A percentile compares a stretch with the other conserved stretches of the same genome.
These are phyloP conservation scores for Trichoderma sp. DNA, from an alignment of 2,329 filamentous ascomycete genomes.

Conservation along the genomic window DNA sequence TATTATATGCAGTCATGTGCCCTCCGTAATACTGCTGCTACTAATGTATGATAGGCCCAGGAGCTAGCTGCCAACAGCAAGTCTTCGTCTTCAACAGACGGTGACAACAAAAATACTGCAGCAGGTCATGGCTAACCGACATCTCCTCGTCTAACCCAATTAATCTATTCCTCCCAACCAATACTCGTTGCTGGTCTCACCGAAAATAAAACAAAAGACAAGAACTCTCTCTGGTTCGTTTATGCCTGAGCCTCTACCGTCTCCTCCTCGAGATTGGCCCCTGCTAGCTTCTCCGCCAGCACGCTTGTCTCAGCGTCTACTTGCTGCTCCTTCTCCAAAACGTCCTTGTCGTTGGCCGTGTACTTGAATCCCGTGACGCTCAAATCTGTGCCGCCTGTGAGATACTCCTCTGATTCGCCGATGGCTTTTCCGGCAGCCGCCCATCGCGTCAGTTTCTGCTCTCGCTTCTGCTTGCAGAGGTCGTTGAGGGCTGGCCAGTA, in stretches of 20 bases:
- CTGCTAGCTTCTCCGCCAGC: conserved; percentile 23
- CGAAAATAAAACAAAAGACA: neutral
- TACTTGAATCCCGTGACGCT: conserved; percentile 37
- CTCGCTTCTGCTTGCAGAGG: conserved; percentile 64
- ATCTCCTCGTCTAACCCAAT: neutral
- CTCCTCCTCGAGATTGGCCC: conserved; percentile 15
- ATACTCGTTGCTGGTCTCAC: neutral
- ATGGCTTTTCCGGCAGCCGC: conserved; percentile 73
- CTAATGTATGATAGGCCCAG: conserved; percentile 6
- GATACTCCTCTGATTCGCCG: conserved; percentile 83
- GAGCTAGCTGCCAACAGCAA: neutral
- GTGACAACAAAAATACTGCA: neutral
- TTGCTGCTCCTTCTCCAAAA: conserved; percentile 26
- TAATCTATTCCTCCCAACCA: neutral
- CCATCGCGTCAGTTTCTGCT: conserved; percentile 69
- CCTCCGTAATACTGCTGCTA: neutral
- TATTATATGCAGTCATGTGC: conserved; percentile 15
- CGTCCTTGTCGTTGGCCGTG: conserved; percentile 20
- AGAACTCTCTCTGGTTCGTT: neutral
- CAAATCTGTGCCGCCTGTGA: conserved; percentile 60
- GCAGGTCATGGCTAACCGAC: neutral
- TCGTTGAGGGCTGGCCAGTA: conserved; percentile 88
- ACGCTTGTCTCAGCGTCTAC: conserved; percentile 13
- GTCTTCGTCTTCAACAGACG: neutral
- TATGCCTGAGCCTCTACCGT: conserved; percentile 11